Conservation (phyloP, 2,329 filamentous ascomycete species). For the Hymenoscyphus fraxineus region DNA sequence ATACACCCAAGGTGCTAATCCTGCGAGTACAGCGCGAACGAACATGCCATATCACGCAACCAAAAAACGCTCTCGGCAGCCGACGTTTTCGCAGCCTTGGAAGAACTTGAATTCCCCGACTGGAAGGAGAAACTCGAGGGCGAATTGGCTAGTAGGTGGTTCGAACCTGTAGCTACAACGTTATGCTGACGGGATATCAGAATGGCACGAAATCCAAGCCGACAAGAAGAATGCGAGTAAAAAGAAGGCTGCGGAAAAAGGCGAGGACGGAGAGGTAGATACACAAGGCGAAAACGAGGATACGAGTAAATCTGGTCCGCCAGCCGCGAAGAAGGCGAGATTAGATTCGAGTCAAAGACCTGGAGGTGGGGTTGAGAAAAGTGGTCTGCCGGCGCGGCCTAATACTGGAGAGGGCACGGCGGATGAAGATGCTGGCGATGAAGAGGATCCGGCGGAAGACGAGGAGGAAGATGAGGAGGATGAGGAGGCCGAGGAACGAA, state of each 20-base stretch:
- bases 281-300: not conserved
- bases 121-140: constrained; percentile 70
- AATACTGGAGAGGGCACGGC: constrained; percentile 39
- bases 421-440: constrained; percentile 36
- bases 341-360: constrained; percentile 32
- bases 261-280: constrained; percentile 17
- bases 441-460: constrained; percentile 41
- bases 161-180: not conserved
- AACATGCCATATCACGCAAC: constrained; percentile 60
- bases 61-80: constrained; percentile 76
- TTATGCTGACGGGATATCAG: constrained; percentile 29
- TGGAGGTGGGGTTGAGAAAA: constrained; percentile 39
- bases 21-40: constrained; percentile 58
- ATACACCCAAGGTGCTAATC: not conserved
- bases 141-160: constrained; percentile 66
- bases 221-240: constrained; percentile 71
- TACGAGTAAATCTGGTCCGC: constrained; percentile 29
- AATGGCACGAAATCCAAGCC: constrained; percentile 69
- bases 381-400: constrained; percentile 45
- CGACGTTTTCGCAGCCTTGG: constrained; percentile 73
- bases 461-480: constrained; percentile 47
- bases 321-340: constrained; percentile 36
- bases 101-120: constrained; percentile 68
- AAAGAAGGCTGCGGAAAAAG: constrained; percentile 63
- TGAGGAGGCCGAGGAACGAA: constrained; percentile 50